Base-by-base conservation (phyloP, 768 basidiomycete genomes). In the Leccinum uliginosum region DNA sequence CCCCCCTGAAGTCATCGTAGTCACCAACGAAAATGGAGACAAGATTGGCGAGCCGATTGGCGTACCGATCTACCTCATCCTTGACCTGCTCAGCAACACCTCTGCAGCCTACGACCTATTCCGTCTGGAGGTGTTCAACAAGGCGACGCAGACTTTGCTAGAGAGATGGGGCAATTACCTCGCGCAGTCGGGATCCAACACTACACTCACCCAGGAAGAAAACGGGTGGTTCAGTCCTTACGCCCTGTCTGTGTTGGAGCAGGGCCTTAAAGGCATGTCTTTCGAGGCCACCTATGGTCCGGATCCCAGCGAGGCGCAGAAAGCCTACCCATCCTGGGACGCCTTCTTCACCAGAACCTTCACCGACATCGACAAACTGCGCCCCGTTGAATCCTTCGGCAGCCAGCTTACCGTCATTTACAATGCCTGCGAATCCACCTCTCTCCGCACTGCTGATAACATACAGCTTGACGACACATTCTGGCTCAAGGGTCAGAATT, bases 401-500 rank as follows among this genome's bases (percentile, higher is more conserved):
- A 17, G 10, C 14, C 3, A 46, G 23, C 12, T 46, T 10, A 26
- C 19, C 27, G 26, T 81, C 57, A 70, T 85, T 54, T 71, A 69
- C 58, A 80, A 74, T 62, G 74, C 78, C 2, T 86, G 84, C 74
- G 85, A 86, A 61, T 80, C 79, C 26, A 74, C 67, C 8, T 60
- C 78, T 10, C 76, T 80, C 63, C 50, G 50, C 44, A 50, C 17
- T 67, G 73, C 58, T 69, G 12, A 51, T 24, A 60, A 79, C 47
- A 75, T 83, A 35, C 59, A 80, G 45, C 65, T 60, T 4, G 59
- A 69, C 7, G 81, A 83, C 46, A 64, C 64, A 21, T 85, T 86
- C 69, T 86, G 82, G 83, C 67, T 84, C 67, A 86, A 86, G 62
- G 76, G 71, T 8, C 74, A 85, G 60, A 74, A 77, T 0, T 86